Percentiles rank a stretch among this genome's conserved stretches.
Evolutionary conservation across 2,329 filamentous ascomycete genomes (phyloP).

Genomic region (Cercospora sp.): DNA sequence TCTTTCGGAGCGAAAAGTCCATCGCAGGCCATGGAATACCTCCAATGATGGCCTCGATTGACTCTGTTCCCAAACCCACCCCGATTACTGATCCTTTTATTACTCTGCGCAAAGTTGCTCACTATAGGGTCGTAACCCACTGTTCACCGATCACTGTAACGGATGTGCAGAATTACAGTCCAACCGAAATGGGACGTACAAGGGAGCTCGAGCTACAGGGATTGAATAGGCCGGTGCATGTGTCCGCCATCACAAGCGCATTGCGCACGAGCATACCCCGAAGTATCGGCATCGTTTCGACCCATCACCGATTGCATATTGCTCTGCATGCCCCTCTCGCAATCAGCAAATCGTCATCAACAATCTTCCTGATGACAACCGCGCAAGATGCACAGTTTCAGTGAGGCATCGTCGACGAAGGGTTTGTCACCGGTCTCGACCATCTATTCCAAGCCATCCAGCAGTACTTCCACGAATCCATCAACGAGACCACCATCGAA

Average conservation of each 20-base stretch:
- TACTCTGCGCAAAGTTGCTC: background rate
- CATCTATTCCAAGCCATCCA: background rate
- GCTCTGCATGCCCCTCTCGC: background rate
- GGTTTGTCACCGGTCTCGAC: background rate
- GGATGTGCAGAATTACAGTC: background rate
- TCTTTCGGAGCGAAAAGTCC: background rate
- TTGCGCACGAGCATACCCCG: background rate
- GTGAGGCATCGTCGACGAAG: background rate
- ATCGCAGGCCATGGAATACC: too few relatives aligned
- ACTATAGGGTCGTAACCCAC: background rate
- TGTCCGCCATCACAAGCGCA: background rate
- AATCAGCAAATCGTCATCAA: background rate
- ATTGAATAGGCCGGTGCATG: background rate
- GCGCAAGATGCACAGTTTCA: conserved; percentile 1
- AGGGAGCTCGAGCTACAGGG: background rate
- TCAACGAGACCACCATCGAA: conserved; percentile 7
- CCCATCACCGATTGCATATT: background rate
- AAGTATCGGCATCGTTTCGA: conserved; percentile 1
- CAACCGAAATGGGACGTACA: background rate
- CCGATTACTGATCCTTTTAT: background rate
- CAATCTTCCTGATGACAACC: background rate
- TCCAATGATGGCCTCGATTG: background rate
- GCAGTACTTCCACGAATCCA: conserved; percentile 1
- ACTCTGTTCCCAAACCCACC: background rate
- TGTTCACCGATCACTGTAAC: background rate